Evolutionary conservation across 2,329 filamentous ascomycete species (phyloP).

Genomic region (Aureobasidium subglaciale): DNA sequence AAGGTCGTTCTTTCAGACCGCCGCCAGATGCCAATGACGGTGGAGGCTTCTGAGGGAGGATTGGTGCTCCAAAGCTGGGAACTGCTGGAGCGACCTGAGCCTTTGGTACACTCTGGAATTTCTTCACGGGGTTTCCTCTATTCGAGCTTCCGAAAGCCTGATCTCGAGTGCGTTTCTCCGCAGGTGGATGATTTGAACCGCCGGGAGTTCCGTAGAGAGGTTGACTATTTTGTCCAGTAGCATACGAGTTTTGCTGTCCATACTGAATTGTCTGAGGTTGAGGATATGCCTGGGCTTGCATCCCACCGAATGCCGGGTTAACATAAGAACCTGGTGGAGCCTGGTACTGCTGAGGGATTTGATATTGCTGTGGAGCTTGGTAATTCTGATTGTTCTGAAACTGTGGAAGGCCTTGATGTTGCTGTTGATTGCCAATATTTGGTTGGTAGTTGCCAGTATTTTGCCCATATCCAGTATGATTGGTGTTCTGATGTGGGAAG

Average conservation of each 20-base stretch:
- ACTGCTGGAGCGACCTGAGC: slow-evolving; percentile 24
- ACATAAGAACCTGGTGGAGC: slow-evolving; percentile 26
- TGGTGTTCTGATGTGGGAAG: neutral
- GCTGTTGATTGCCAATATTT: neutral
- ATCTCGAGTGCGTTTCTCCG: slow-evolving; percentile 3
- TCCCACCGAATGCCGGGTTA: slow-evolving; percentile 21
- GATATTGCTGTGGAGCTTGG: neutral
- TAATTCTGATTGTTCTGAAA: neutral
- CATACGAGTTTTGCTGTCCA: neutral
- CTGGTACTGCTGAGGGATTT: neutral
- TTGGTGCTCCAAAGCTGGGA: slow-evolving; percentile 27
- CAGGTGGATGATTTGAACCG: neutral
- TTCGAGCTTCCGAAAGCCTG: slow-evolving; percentile 7
- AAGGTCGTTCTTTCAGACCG: slow-evolving; percentile 59
- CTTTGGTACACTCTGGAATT: slow-evolving; percentile 6
- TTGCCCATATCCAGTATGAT: slow-evolving; percentile 1
- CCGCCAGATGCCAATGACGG: slow-evolving; percentile 15
- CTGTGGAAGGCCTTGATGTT: neutral
- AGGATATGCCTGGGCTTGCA: neutral
- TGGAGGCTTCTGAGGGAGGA: slow-evolving; percentile 16
- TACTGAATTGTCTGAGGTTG: neutral
- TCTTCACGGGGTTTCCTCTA: slow-evolving; percentile 18
- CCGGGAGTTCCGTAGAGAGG: neutral
- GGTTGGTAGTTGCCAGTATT: slow-evolving; percentile 8
- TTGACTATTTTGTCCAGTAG: neutral